Conservation (phyloP, 1,139 yeast species). For the Waltiozyma sp. region DNA sequence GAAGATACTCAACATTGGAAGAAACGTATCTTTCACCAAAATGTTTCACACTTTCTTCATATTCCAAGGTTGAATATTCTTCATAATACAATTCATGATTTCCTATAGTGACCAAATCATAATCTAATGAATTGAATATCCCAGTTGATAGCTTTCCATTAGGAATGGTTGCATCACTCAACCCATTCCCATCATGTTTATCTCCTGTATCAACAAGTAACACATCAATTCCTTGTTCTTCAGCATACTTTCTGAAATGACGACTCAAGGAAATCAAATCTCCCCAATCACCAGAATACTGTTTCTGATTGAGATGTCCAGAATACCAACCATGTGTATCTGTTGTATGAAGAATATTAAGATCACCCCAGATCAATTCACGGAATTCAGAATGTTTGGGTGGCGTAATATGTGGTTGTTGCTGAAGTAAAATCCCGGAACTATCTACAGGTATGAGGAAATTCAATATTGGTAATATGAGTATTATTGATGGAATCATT, state of each 20-base stretch:
- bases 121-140: constrained; percentile 55
- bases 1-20: constrained; percentile 67
- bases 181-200: constrained; percentile 89
- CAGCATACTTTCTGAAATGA: constrained; percentile 35
- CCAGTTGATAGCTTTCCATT: constrained; percentile 56
- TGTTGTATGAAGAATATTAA: constrained; percentile 85
- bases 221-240: constrained; percentile 43
- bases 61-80: constrained; percentile 58
- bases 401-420: constrained; percentile 18
- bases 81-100: constrained; percentile 85
- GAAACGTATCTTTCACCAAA: constrained; percentile 62
- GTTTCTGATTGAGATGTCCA: constrained; percentile 63
- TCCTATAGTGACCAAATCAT: constrained; percentile 78
- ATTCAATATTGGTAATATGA: neutral
- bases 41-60: constrained; percentile 41
- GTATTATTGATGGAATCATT: neutral
- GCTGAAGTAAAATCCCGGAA: constrained; percentile 1
- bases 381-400: constrained; percentile 23
- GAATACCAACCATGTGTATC: constrained; percentile 96
- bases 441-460: neutral
- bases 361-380: constrained; percentile 49
- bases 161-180: constrained; percentile 62
- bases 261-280: constrained; percentile 65
- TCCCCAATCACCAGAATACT: constrained; percentile 86
- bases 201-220: constrained; percentile 84